Evolutionary conservation across 176 grass and related monocot species (phyloP).

Genomic region (Cenchrus fungigraminus): DNA sequence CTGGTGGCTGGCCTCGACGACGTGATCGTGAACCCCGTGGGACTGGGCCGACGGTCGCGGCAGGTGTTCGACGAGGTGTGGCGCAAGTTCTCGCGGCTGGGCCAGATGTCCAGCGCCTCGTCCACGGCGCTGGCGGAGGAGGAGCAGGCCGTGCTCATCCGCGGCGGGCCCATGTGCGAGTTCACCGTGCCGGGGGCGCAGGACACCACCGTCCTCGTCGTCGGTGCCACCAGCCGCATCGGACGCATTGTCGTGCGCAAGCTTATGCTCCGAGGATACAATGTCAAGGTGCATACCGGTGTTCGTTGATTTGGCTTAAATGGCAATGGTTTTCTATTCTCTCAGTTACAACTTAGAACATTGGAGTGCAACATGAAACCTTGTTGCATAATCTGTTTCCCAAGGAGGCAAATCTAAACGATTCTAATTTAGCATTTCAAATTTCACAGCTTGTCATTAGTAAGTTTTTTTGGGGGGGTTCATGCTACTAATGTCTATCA

Average conservation of each 20-base stretch:
- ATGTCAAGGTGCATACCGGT: constrained; percentile 66
- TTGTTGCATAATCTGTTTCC: neutral
- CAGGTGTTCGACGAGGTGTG: constrained; percentile 99
- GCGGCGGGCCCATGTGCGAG: constrained; percentile 88
- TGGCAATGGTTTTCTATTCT: neutral
- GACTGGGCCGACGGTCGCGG: constrained; percentile 75
- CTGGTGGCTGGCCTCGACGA: constrained; percentile 57
- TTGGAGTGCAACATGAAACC: neutral
- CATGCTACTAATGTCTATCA: neutral
- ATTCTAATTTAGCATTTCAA: neutral
- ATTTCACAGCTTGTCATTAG: neutral
- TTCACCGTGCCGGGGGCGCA: constrained; percentile 91
- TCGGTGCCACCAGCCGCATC: constrained; percentile 90
- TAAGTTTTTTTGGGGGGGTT: neutral
- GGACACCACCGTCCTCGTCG: constrained; percentile 93
- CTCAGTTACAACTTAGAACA: neutral
- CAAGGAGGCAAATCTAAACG: neutral
- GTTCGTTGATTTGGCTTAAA: neutral
- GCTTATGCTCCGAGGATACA: constrained; percentile 96
- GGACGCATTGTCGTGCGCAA: constrained; percentile 95
- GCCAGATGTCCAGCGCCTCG: constrained; percentile 85
- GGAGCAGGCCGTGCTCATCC: constrained; percentile 65
- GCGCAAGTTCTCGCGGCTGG: constrained; percentile 93
- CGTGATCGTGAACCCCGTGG: constrained; percentile 90
- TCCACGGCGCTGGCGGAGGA: constrained; percentile 55